Base-by-base conservation (phyloP, 352 stramenopile genomes). In the Phytophthora sp. region DNA sequence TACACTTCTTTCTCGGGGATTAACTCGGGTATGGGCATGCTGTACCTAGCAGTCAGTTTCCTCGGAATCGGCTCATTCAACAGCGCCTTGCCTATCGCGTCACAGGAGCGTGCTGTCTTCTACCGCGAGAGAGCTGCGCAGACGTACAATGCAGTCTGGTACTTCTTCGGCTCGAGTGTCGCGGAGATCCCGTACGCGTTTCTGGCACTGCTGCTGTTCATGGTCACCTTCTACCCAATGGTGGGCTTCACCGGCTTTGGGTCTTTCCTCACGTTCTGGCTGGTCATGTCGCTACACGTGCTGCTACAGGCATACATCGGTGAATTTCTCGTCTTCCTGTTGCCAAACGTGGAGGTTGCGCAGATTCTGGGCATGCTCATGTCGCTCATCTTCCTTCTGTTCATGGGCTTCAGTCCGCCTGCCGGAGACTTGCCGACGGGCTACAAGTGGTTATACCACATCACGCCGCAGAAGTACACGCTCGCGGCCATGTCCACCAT, bases 71-170 rank as follows among this genome's bases (percentile, higher is more conserved):
- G 90, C 9, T 76, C 77, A 15, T 87, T 96, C 50, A 79, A 85
- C 24, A 88, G 72, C 1, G 71, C 89, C 0, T 53, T 95, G 6
- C 75, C 87, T 6, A 63, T 92, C 5, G 79, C 92, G 57, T 74
- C 87, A 53, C 69, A 84, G 33, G 81, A 96, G 35, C 77, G 92
- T n/a, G 78, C 84, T 21, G 82, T 84, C 24, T 98, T 91, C 46
- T 97, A 98, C 73, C 73, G 88, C 15, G 90, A 98, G 60, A 86
- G 91, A 21, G 80, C 84, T 8, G 71, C 82, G 1, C 61, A 87
- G 31, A 95, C 93, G 2, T 74, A 71, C 26, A 74, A 71, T 29
- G 55, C 66, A 7, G 21, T 69, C 11, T 69, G 66, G 66, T 73
- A 73, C 29, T 73, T 69, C 16, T 31, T 74, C 1, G 61, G 20